Conservation (phyloP, 257 asterid species). For the Nicotiana benthamiana region DNA sequence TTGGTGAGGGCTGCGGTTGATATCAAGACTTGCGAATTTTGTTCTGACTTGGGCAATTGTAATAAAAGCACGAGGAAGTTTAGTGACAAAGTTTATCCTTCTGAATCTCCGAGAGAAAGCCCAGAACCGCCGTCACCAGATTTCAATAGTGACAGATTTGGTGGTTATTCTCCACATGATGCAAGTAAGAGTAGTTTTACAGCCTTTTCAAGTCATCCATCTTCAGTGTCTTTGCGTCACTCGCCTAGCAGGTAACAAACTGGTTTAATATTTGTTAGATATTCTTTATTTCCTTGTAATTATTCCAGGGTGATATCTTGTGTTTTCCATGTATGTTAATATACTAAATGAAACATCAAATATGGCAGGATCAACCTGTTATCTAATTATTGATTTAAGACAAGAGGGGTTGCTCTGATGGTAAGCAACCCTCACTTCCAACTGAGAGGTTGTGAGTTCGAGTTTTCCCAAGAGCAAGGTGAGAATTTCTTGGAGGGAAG, state of each 20-base stretch:
- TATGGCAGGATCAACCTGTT: background rate
- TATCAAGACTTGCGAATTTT: constrained; percentile 46
- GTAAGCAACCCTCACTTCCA: too few species aligned
- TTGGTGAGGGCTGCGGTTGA: constrained; percentile 15
- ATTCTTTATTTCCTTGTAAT: background rate
- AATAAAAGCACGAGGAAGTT: constrained; percentile 35
- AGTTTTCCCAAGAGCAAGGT: too few species aligned
- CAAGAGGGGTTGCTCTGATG: too few species aligned
- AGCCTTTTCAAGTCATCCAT: constrained; percentile 37
- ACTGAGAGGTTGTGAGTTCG: too few species aligned
- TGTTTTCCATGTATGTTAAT: background rate
- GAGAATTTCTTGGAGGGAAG: too few species aligned
- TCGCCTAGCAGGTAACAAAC: constrained; percentile 58
- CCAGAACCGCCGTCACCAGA: constrained; percentile 75
- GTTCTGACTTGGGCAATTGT: constrained; percentile 30
- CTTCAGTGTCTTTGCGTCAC: constrained; percentile 37
- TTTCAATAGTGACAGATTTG: constrained; percentile 64
- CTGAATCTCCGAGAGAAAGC: constrained; percentile 69
- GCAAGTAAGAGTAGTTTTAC: constrained; percentile 36
- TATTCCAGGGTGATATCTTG: background rate
- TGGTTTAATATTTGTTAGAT: background rate
- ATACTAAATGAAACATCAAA: background rate
- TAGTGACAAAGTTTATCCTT: constrained; percentile 63
- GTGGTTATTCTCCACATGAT: constrained; percentile 40
- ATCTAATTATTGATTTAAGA: background rate